Conservation (phyloP, 805 yeast genomes). For the Yamadazyma olivae region DNA sequence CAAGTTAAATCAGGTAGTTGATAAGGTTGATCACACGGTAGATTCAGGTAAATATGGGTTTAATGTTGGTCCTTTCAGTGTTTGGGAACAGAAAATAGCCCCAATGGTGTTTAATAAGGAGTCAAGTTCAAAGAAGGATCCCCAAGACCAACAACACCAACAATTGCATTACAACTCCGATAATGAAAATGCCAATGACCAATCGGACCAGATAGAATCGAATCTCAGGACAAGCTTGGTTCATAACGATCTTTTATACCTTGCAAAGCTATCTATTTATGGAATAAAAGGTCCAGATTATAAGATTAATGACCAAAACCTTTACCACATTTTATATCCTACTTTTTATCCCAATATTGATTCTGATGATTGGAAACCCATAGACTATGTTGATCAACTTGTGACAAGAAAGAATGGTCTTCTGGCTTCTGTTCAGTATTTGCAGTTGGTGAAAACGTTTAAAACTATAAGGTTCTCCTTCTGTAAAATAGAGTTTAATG, state of each 20-base stretch:
- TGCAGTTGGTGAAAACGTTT: conserved; percentile 15
- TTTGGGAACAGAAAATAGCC: conserved; percentile 6
- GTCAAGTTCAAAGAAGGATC: background rate
- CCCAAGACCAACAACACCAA: background rate
- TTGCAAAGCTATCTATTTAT: conserved; percentile 36
- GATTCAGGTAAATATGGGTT: conserved; percentile 4
- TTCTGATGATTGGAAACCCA: conserved; percentile 38
- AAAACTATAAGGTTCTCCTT: conserved; percentile 21
- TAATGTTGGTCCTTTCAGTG: conserved; percentile 25
- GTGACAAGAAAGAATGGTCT: conserved; percentile 10
- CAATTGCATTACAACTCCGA: background rate
- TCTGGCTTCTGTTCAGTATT: background rate
- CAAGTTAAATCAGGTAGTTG: conserved; percentile 37
- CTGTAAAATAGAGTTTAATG: conserved; percentile 20
- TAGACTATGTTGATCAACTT: conserved; percentile 16
- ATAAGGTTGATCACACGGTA: conserved; percentile 22
- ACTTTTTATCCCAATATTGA: conserved; percentile 42
- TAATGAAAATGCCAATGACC: background rate
- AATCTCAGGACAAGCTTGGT: conserved; percentile 20
- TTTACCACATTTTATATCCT: conserved; percentile 43
- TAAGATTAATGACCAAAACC: conserved; percentile 37
- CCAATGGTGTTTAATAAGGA: background rate
- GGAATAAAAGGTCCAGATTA: conserved; percentile 41
- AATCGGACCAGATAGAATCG: too few relatives aligned
- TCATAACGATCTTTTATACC: conserved; percentile 31